Base-by-base conservation (phyloP, 768 basidiomycete genomes). In the Pilatotrama ljubarskyi region DNA sequence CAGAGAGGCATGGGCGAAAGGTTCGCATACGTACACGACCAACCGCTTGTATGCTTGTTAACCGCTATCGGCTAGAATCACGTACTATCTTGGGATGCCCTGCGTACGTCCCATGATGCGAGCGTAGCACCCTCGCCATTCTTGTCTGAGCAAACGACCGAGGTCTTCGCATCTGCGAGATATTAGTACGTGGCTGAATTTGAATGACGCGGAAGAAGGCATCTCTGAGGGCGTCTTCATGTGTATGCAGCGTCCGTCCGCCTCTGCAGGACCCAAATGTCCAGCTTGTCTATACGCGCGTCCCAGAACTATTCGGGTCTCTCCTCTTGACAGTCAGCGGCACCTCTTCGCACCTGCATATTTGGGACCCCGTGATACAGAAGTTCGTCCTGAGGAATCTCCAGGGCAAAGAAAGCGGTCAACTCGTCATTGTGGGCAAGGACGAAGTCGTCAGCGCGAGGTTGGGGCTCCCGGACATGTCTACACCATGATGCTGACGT, bases 101-200 rank as follows among this genome's bases (percentile, higher is more conserved):
- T 83, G 47, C 75, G 78, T 25, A 66, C 75, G 5, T 71, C 73
- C 3, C 74, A 73, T 52, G 64, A 68, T 1, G 61, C 58, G 4
- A 61, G 61, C 13, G 69, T 77, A 10, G 70, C 73, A 17, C 73
- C 76, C 0, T 80, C 84, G 0, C 76, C 86, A 0, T 88, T 91
- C 66, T 72, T 93, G 22, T 88, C 90, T 5, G 89, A 91, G 69
- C 88, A 91, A 69, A 75, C 81, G 55, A 68, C 71, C 40, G 63
- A 75, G 10, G 70, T 83, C 5, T 84, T 82, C 58, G 78, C 83
- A 6, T 79, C 84, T 9, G 81, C 84, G n/a, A 78, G 82, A 69
- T 76, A 86, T 59, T 75, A 82, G 90, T 90, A 65, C 4, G 48
- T 73, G 85, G 72, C 38, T 55, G 48, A 17, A 7, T 41, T 15